Conservation (phyloP, 2,329 filamentous ascomycete species). For the Tympanopsis confertula region DNA sequence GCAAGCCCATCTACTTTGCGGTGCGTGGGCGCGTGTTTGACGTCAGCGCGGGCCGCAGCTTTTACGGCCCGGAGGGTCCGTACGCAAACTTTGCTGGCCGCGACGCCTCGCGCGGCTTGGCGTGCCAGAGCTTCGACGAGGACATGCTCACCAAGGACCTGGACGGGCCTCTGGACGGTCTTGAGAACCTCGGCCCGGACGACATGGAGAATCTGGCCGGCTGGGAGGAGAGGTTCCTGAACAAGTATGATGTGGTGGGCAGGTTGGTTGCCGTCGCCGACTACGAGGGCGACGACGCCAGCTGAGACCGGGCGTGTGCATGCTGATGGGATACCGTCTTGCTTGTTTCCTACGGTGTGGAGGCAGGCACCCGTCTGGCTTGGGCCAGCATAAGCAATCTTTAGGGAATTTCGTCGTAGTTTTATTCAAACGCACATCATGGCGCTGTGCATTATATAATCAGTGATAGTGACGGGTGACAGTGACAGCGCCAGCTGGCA, state of each 20-base stretch:
- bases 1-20: conserved; percentile 73
- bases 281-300: neutral
- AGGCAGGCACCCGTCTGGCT: too few species aligned
- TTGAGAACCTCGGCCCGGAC: conserved; percentile 60
- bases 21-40: conserved; percentile 88
- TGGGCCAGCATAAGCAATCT: too few species aligned
- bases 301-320: too few species aligned
- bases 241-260: conserved; percentile 94
- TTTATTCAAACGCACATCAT: too few species aligned
- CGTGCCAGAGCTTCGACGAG: conserved; percentile 84
- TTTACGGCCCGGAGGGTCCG: conserved; percentile 89
- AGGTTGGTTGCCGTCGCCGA: conserved; percentile 45
- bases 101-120: conserved; percentile 79
- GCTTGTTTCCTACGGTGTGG: too few species aligned
- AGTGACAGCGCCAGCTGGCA: too few species aligned
- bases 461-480: too few species aligned
- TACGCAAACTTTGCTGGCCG: conserved; percentile 94
- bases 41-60: conserved; percentile 74
- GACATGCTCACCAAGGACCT: conserved; percentile 90
- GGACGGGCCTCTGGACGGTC: conserved; percentile 67
- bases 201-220: conserved; percentile 74
- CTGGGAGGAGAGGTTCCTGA: conserved; percentile 86
- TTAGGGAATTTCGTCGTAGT: too few species aligned
- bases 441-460: too few species aligned
- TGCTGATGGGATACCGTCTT: too few species aligned